These are phyloP conservation scores for Bothia castanella DNA, from an alignment of 1,284 basidiomycete species.

Conservation along the genomic window DNA sequence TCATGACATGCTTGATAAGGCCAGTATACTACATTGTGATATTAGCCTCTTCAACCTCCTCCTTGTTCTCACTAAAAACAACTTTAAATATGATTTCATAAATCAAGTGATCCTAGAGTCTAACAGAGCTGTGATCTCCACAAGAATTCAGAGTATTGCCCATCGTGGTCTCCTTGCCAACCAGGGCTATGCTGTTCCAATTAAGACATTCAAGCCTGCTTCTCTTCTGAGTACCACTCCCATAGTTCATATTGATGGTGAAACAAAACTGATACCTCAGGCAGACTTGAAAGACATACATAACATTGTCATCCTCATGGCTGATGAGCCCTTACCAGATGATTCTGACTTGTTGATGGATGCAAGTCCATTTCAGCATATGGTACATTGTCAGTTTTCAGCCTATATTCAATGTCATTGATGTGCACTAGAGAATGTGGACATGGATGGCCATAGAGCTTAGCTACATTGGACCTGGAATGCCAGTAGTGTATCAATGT, in stretches of 20 bases:
- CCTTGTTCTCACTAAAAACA: neutral
- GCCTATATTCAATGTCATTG: neutral
- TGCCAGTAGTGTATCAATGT: neutral
- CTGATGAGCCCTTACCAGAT: neutral
- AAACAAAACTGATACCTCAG: neutral
- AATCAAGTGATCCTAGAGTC: neutral
- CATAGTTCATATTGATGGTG: neutral
- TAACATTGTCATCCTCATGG: neutral
- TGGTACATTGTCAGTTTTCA: neutral
- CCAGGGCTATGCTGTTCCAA: constrained; percentile 6
- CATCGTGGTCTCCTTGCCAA: constrained; percentile 1
- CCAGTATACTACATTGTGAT: constrained; percentile 1
- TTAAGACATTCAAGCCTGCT: neutral
- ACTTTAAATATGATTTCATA: neutral
- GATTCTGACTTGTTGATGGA: neutral
- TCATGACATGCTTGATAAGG: neutral
- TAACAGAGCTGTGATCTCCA: neutral
- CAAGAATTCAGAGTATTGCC: neutral
- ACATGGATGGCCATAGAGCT: constrained; percentile 15
- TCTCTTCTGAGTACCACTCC: too few species aligned
- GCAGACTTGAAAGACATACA: neutral
- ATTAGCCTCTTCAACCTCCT: constrained; percentile 11
- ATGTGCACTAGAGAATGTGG: constrained; percentile 5
- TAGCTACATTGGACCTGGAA: neutral
- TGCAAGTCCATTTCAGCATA: constrained; percentile 1